Percentiles rank a stretch among this genome's conserved stretches.
These are phyloP conservation scores for Crucihimalaya himalaica DNA, from an alignment of 345 rosid genomes.

Conservation along the genomic window DNA sequence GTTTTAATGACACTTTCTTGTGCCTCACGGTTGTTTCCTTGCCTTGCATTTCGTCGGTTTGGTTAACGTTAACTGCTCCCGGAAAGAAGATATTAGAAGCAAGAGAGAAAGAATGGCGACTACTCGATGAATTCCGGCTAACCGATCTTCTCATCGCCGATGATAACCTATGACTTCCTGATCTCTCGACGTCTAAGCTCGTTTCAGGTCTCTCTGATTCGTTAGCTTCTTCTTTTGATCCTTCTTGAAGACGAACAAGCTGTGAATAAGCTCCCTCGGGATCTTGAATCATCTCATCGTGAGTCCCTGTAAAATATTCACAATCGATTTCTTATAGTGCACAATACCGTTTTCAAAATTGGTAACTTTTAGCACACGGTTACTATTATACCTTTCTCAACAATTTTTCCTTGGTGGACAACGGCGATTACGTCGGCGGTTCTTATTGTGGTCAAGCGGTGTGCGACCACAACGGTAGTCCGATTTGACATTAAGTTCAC, in stretches of 20 bases:
- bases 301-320: constrained; percentile 46
- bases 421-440: constrained; percentile 75
- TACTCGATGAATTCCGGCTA: constrained; percentile 37
- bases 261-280: constrained; percentile 78
- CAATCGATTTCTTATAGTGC: background rate
- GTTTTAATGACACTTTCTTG: constrained; percentile 53
- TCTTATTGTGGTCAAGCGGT: constrained; percentile 78
- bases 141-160: constrained; percentile 40
- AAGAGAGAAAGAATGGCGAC: constrained; percentile 34
- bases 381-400: constrained; percentile 64
- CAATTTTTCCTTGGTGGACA: constrained; percentile 69
- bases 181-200: constrained; percentile 26
- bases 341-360: background rate
- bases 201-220: constrained; percentile 29
- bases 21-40: constrained; percentile 32
- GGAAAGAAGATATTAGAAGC: constrained; percentile 30
- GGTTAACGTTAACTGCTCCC: constrained; percentile 26
- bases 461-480: constrained; percentile 88
- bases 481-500: constrained; percentile 62
- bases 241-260: constrained; percentile 74
- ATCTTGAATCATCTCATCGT: constrained; percentile 59
- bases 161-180: constrained; percentile 36
- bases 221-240: constrained; percentile 46
- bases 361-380: background rate
- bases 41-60: background rate